A percentile compares a stretch with the other conserved stretches of the same genome.
Evolutionary conservation across 1,284 basidiomycete genomes (phyloP).

Genomic region (Amylostereum areolatum): DNA sequence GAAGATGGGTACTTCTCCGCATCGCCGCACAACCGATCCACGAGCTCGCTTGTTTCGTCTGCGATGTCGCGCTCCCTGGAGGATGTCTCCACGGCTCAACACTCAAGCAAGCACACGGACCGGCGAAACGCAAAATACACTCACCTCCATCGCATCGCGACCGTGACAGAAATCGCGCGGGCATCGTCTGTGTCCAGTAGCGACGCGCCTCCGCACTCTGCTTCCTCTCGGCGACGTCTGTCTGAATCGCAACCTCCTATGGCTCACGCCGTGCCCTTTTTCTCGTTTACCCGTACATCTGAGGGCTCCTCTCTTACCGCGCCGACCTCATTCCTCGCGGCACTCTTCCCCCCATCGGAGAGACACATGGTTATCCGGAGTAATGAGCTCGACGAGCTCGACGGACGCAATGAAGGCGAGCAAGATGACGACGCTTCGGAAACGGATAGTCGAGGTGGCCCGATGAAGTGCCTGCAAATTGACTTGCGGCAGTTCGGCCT

Average conservation of each 20-base stretch:
- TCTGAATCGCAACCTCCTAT: background rate
- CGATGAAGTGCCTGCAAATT: conserved; percentile 62
- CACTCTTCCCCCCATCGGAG: conserved; percentile 60
- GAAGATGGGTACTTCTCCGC: conserved; percentile 18
- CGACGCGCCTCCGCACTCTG: conserved; percentile 1
- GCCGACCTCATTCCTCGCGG: conserved; percentile 52
- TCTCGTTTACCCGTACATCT: conserved; percentile 69
- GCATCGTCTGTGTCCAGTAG: background rate
- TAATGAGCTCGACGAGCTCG: conserved; percentile 55
- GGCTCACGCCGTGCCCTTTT: conserved; percentile 47
- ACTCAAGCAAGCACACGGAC: background rate
- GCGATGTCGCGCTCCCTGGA: conserved; percentile 12
- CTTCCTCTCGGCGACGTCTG: conserved; percentile 10
- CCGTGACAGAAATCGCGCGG: background rate
- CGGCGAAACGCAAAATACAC: background rate
- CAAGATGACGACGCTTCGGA: conserved; percentile 26
- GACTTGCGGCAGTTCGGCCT: conserved; percentile 65
- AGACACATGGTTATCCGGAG: conserved; percentile 71
- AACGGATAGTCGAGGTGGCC: conserved; percentile 24
- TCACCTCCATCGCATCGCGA: background rate
- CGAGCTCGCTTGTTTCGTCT: conserved; percentile 27
- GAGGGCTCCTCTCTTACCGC: conserved; percentile 71
- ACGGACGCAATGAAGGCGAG: conserved; percentile 30
- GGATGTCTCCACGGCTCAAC: background rate
- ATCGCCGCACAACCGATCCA: conserved; percentile 21